Base-by-base conservation (phyloP, 2,329 filamentous ascomycete species). In the Aspergillus aculeatus region DNA sequence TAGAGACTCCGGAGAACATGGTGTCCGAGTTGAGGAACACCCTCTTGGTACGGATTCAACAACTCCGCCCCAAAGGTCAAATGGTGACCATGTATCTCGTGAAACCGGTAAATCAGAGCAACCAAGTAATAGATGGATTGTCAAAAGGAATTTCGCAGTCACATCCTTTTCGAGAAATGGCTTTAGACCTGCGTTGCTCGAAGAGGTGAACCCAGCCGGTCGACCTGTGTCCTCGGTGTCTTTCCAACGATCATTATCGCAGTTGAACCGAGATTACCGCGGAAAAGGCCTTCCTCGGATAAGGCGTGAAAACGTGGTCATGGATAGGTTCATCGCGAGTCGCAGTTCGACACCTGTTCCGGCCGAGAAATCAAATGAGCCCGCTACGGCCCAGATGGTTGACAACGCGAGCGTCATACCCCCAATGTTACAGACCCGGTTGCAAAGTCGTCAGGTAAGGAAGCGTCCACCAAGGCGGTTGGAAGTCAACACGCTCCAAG, bases 381-480 rank as follows among this genome's bases (percentile, higher is more conserved):
- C 23, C 21, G n/a, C 54, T 14, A 26, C 35, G 5, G 38, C 38
- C 50, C 55, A 16, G 24, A 35, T 47, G 50, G 41, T 26, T 10
- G 50, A 57, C 1, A 47, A 54, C 26, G 16, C 50, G 12, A 47
- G 62, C 57, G 44, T 64, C 64, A 24, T 56, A 65, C 38, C 53
- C 54, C 50, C 56, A 51, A 51, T 24, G 3, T n/a, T 21, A 2
- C 62, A 57, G 29, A n/a, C 41, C 26, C 56, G 56, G 54, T 52
- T 50, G 47, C 50, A 64, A 35, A 67, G 64, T n/a, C 70, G 64
- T 57, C 65, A 64, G 19, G 53, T 58, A 65, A 70, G 65, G 70
- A 82, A 82, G 63, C 60, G 68, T 1, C 69, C 68, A 5, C 77
- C 83, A 16, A 76, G 68, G 23, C 77, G 80, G 48, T 56, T 86